phyloP scores from a whole-genome alignment of 139 green algal genomes.

The Diplosphaera chodatii region DNA sequence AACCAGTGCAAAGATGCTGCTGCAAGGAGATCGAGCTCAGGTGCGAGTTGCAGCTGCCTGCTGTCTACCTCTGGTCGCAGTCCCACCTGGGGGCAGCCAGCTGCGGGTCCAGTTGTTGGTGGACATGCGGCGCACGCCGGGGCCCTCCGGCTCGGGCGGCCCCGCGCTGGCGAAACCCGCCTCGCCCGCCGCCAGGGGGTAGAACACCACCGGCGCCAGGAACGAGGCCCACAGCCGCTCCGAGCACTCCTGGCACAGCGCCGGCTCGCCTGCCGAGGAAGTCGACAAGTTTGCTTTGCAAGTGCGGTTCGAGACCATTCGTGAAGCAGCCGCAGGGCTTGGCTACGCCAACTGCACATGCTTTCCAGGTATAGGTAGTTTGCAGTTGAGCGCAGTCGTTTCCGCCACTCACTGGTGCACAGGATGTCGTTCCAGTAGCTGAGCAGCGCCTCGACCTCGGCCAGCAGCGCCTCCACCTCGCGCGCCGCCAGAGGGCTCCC shows the following conservation, averaged over 20 bases:
- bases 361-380: too few species aligned
- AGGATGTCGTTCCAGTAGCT: slow-evolving; percentile 87
- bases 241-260: slow-evolving; percentile 21
- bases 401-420: slow-evolving; percentile 37
- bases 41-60: too few species aligned
- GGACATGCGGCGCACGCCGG: background rate
- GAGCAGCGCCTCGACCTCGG: slow-evolving; percentile 84
- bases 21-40: too few species aligned
- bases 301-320: too few species aligned
- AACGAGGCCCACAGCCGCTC: slow-evolving; percentile 52
- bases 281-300: too few species aligned
- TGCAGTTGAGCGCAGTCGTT: too few species aligned
- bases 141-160: background rate
- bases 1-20: too few species aligned
- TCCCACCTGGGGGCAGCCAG: background rate
- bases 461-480: slow-evolving; percentile 66
- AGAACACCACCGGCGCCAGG: slow-evolving; percentile 50
- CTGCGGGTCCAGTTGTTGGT: background rate
- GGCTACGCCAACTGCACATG: too few species aligned
- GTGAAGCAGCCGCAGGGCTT: too few species aligned
- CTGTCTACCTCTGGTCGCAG: too few species aligned
- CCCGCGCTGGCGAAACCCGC: background rate
- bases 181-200: slow-evolving; percentile 26
- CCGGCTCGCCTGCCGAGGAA: slow-evolving; percentile 24
- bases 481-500: slow-evolving; percentile 24